Percentiles rank a stretch among this genome's conserved stretches.
Conservation (phyloP, 129 eudicot species). For the Chrysanthemum seticuspe region DNA sequence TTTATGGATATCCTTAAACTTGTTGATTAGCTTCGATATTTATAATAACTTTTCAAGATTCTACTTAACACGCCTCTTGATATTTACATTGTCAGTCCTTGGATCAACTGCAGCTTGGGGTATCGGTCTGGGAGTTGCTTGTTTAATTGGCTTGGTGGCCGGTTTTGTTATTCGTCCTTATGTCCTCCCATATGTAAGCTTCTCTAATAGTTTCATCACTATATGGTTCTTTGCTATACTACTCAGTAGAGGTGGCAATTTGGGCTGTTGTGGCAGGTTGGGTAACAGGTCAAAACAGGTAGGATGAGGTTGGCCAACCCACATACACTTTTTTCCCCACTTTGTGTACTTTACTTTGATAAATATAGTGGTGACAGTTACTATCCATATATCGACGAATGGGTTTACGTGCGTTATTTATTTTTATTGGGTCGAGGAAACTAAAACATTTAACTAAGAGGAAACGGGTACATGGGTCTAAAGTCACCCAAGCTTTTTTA, state of each 20-base stretch:
- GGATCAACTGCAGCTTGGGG: conserved; percentile 53
- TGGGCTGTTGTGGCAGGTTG: neutral
- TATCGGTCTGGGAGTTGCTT: conserved; percentile 46
- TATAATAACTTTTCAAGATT: no score
- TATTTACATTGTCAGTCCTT: conserved; percentile 39
- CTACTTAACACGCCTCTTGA: neutral
- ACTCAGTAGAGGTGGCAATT: neutral
- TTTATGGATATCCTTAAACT: neutral
- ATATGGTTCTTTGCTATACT: neutral
- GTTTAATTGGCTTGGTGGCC: conserved; percentile 52
- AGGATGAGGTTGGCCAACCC: neutral
- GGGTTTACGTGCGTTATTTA: neutral
- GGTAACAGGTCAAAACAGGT: neutral
- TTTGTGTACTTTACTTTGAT: no score
- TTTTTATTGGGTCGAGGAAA: neutral
- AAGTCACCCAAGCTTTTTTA: neutral
- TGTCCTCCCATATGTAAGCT: conserved; percentile 59
- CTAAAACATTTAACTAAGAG: no score
- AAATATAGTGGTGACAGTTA: neutral
- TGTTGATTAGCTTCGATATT: no score
- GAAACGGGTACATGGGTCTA: neutral
- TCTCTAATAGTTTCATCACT: neutral
- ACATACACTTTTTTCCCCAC: no score
- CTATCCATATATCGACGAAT: neutral
- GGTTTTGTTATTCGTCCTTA: conserved; percentile 79